phyloP scores from a whole-genome alignment of 2,329 filamentous ascomycete genomes.

The Intubia oerlemansii region DNA sequence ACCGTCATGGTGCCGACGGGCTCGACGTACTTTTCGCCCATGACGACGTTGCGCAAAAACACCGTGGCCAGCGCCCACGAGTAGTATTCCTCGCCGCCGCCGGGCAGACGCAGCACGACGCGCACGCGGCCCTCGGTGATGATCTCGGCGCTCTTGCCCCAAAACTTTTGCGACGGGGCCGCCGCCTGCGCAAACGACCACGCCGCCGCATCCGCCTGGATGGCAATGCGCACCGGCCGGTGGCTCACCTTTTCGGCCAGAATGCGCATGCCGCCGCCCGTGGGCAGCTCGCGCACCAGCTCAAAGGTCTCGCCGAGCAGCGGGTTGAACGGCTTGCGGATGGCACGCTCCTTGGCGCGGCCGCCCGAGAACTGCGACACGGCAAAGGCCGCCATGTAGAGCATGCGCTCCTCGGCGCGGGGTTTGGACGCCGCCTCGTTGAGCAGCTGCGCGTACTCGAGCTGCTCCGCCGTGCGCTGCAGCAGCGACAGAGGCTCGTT shows the following conservation, averaged over 20 bases:
- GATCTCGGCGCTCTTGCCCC: conserved; percentile 91
- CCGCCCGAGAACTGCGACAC: conserved; percentile 66
- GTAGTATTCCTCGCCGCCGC: conserved; percentile 56
- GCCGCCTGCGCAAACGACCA: conserved; percentile 85
- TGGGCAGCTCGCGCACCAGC: conserved; percentile 51
- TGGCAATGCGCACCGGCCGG: conserved; percentile 76
- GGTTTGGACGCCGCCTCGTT: conserved; percentile 48
- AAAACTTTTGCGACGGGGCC: conserved; percentile 86
- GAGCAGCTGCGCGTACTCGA: conserved; percentile 77
- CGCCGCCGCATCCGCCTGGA: conserved; percentile 66
- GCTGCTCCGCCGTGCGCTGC: conserved; percentile 71
- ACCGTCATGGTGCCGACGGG: conserved; percentile 81
- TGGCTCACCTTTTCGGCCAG: conserved; percentile 93
- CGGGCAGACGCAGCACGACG: conserved; percentile 43
- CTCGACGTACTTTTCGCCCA: conserved; percentile 95
- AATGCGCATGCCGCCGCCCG: conserved; percentile 57
- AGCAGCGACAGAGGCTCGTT: conserved; percentile 83
- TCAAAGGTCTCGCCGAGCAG: conserved; percentile 93
- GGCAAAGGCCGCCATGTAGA: conserved; percentile 79
- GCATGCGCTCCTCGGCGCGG: conserved; percentile 44
- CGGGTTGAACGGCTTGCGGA: conserved; percentile 93
- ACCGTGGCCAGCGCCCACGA: conserved; percentile 77
- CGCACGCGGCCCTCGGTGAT: conserved; percentile 78
- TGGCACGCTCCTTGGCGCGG: conserved; percentile 72
- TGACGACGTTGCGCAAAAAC: conserved; percentile 88